Evolutionary conservation across 2,329 filamentous ascomycete genomes (phyloP), one percentile per base, ranked within the genome.

Genomic region (Fusarium succisae): DNA sequence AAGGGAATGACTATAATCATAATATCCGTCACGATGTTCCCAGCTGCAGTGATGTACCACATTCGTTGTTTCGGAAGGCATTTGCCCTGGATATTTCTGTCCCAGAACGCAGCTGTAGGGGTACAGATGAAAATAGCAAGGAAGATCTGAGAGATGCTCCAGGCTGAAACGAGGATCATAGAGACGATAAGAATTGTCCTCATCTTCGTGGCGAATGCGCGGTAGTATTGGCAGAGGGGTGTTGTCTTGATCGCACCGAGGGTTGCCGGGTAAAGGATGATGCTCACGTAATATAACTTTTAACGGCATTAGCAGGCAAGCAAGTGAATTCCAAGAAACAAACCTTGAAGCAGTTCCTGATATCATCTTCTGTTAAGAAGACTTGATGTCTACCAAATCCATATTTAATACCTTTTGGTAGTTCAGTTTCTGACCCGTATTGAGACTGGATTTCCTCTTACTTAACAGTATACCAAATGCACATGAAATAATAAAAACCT

Each of bases 401-500:
- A 14, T 32, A 32, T 3, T 18, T 24, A 5, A 24, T 3, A 15
- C 47, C 47, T 50, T 3, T 12, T 1, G 4, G 6, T 5, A 10
- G 3, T 18, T 50, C 13, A 50, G 15, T 13, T n/a, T 7, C 28
- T 18, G 0, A 18, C 0, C 11, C 22, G 4, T 18, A 1, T 18
- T 3, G 8, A n/a, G 2, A 8, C 8, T 5, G 28, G 3, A n/a
- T 18, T n/a, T 18, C 0, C 8, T 18, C 15, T 0, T n/a, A 50
- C 47, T 8, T 50, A 32, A 8, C 0, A 50, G 15, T 5, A 50
- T 32, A 8, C 22, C 6, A 5, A 13, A 24, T 32, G 47, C 11
- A 10, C 47, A 50, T 4, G 28, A 6, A n/a, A 8, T 3, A 5
- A 50, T 32, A 1, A 11, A 50, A 30, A 11, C 20, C 44, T 47